Conservation (phyloP, 257 asterid species). For the Verbena officinalis region DNA sequence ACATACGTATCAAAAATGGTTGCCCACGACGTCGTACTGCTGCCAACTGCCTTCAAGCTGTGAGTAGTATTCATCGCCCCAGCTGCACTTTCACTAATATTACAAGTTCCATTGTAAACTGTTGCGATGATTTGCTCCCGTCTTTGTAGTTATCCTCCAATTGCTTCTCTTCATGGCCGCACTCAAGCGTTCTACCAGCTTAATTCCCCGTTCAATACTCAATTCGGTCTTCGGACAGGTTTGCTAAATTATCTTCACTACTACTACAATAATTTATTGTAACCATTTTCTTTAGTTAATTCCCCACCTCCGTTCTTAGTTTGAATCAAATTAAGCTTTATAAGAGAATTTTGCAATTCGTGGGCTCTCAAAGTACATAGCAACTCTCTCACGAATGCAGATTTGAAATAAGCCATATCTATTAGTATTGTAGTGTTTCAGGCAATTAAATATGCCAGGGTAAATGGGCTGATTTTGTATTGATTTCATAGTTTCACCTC, state of each 20-base stretch:
- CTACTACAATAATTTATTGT: neutral
- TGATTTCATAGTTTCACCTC: conserved; percentile 7
- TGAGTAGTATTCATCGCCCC: conserved; percentile 22
- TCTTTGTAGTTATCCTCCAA: conserved; percentile 40
- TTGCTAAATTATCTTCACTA: neutral
- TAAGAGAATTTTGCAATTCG: too few relatives aligned
- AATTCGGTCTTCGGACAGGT: conserved; percentile 29
- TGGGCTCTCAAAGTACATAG: too few relatives aligned
- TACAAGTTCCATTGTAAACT: neutral
- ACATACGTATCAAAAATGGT: conserved; percentile 23
- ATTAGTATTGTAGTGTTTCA: neutral
- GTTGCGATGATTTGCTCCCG: neutral
- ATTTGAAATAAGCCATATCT: too few relatives aligned
- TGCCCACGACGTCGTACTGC: conserved; percentile 26
- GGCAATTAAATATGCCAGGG: neutral
- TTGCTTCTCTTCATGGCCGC: conserved; percentile 35
- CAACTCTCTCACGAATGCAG: too few relatives aligned
- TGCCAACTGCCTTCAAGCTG: conserved; percentile 35
- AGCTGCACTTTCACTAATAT: neutral
- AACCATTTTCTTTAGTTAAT: neutral
- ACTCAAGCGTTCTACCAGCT: conserved; percentile 26
- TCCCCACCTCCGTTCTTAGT: too few relatives aligned
- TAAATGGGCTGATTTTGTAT: conserved; percentile 1
- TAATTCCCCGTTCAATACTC: conserved; percentile 25
- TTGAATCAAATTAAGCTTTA: too few relatives aligned